A percentile compares a stretch with the other conserved stretches of the same genome.
Conservation (phyloP, 352 stramenopile genomes). For the Phytophthora pluvialis region DNA sequence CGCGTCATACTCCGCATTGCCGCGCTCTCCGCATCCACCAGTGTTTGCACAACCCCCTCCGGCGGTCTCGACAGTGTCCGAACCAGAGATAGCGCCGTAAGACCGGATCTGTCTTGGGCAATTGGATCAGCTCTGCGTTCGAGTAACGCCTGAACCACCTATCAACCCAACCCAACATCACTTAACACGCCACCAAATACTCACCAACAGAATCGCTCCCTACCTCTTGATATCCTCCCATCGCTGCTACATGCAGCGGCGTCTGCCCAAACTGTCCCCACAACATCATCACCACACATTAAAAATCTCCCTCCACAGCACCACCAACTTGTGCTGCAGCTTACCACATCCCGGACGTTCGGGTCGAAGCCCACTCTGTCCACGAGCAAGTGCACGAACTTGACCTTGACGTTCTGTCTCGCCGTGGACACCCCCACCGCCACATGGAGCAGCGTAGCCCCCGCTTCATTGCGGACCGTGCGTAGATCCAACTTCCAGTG, state of each 20-base stretch:
- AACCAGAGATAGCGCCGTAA: constrained; percentile 72
- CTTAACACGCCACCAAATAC: neutral
- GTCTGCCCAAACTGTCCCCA: constrained; percentile 68
- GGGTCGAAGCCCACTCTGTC: constrained; percentile 75
- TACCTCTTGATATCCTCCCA: constrained; percentile 69
- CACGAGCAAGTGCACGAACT: constrained; percentile 70
- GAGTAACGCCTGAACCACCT: constrained; percentile 65
- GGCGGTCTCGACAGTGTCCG: constrained; percentile 68
- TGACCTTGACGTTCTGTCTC: constrained; percentile 68
- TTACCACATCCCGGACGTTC: constrained; percentile 69
- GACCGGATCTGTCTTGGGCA: constrained; percentile 58
- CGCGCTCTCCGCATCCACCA: constrained; percentile 55
- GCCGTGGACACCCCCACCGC: constrained; percentile 74
- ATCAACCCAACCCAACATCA: constrained; percentile 1
- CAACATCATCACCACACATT: constrained; percentile 4
- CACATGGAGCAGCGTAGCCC: constrained; percentile 69
- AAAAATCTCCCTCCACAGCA: neutral
- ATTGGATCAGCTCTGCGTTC: constrained; percentile 54
- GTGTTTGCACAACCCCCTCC: constrained; percentile 66
- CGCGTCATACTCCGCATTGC: constrained; percentile 30
- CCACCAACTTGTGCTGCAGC: neutral
- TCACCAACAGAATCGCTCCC: neutral
- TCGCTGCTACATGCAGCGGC: constrained; percentile 72
- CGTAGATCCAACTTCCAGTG: constrained; percentile 77
- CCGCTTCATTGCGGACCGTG: constrained; percentile 68